These are phyloP conservation scores for Truncatella angustata DNA, from an alignment of 2,329 filamentous ascomycete species.

Conservation along the genomic window DNA sequence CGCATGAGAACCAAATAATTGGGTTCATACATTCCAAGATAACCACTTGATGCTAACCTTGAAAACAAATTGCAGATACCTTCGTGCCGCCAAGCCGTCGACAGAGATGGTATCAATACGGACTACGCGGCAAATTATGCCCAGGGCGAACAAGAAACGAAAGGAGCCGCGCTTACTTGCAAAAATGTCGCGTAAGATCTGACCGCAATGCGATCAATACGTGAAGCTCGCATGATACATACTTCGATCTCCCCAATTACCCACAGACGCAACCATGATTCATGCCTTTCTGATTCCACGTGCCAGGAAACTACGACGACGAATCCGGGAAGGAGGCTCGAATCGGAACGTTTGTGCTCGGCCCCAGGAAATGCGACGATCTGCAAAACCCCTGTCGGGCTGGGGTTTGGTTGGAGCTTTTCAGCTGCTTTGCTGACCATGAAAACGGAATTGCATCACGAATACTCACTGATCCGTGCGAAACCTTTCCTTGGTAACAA, in stretches of 20 bases:
- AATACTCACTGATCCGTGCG: too few species aligned
- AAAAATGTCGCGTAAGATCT: too few species aligned
- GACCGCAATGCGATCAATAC: background rate
- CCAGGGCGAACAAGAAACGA: too few species aligned
- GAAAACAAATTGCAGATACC: too few species aligned
- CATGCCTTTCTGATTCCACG: conserved; percentile 20
- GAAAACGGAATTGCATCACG: conserved; percentile 1
- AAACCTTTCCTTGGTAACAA: too few species aligned
- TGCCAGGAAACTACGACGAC: conserved; percentile 17
- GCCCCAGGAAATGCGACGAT: conserved; percentile 31
- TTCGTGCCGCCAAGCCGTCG: too few species aligned
- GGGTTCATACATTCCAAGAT: too few species aligned
- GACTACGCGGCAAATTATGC: too few species aligned
- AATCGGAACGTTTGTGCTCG: conserved; percentile 22
- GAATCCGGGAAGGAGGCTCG: conserved; percentile 25
- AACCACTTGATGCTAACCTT: too few species aligned
- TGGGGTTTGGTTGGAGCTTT: conserved; percentile 14
- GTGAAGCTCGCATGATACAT: background rate
- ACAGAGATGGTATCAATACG: too few species aligned
- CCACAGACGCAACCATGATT: background rate
- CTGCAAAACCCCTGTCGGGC: conserved; percentile 28
- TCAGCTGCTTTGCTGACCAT: background rate
- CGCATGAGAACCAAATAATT: too few species aligned
- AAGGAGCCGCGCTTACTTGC: too few species aligned
- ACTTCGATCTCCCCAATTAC: background rate